Base-by-base conservation (phyloP, 2,329 filamentous ascomycete species). In the Diaporthe citrichinensis region DNA sequence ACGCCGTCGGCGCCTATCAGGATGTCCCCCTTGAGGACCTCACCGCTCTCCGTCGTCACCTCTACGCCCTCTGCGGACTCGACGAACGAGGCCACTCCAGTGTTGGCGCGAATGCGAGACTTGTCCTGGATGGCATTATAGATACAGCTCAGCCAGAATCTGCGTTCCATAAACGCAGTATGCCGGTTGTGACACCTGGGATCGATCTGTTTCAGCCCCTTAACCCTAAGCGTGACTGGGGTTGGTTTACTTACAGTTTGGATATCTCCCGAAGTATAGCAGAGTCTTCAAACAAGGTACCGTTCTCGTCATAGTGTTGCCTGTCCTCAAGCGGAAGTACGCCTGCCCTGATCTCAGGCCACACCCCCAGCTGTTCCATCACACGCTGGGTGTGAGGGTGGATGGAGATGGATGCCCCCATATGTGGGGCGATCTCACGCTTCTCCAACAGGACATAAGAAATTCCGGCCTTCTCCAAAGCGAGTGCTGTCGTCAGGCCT, bases 371-470 rank as follows among this genome's bases (percentile, higher is more conserved):
- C 69, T 79, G 78, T 15, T 77, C 73, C 41, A 78, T 58, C 6
- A 78, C 72, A 8, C 73, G 57, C 53, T 62, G 44, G 39, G 72
- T 68, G 15, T 75, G 49, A 14, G 53, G 67, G 25, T 71, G 65
- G 1, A 74, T 72, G 5, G 71, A 71, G 25, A 79, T 76, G 41
- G 78, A 78, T 46, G 72, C 74, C 36, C 78, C 78, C 20, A 78
- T 31, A 34, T 76, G 68, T 7, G 78, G 77, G n/a, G 78, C 78
- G 25, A 79, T 75, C 25, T 77, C 78, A 10, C 77, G 71, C 53
- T 74, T 78, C 69, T 79, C 78, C 53, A 79, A 77, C 25, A 79
- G 41, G n/a, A 78, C 51, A 55, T 62, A 78, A 51, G 77, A 74
- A 36, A 78, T 75, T 23, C 75, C 77, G 10, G 77, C 76, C 65